Base-by-base conservation (phyloP, 2,329 filamentous ascomycete genomes). In the Colletotrichum chrysophilum region DNA sequence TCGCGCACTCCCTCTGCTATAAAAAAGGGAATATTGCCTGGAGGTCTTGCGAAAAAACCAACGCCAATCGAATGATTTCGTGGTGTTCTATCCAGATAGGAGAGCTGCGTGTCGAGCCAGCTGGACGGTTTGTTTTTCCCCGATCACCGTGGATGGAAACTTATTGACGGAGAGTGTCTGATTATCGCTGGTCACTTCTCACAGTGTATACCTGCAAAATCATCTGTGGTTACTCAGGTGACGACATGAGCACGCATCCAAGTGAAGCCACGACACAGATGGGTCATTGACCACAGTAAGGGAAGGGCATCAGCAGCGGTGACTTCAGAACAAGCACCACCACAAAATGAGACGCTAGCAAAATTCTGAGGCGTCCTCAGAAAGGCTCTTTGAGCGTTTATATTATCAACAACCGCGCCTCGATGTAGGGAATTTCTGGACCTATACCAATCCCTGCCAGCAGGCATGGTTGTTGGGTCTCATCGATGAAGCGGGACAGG, bases 371-470 rank as follows among this genome's bases (percentile, higher is more conserved):
- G 38, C 9, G 0, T 1, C 1, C 38, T 3, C 38, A 7, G 43
- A 52, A 13, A 52, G 43, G 6, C 43, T 21, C 43, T 0, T 21
- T 24, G 43, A 0, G n/a, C n/a, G 6, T 48, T n/a, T 21, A 13
- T 52, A 7, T 0, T 4, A 2, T 1, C 43, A 21, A 7, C 10
- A 0, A 52, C 1, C n/a, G 4, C 10, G n/a, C 6, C 43, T 52
- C 12, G 13, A 0, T 0, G 43, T 52, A 0, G 1, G 1, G 4
- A 21, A 52, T 21, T 21, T 13, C 43, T 0, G n/a, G n/a, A 12
- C 2, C 10, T 52, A 21, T 24, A 52, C 2, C 2, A 24, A 13
- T 13, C 7, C 2, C n/a, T 52, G 12, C 43, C 12, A 21, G n/a
- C 12, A 21, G n/a, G n/a, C 0, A 21, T 52, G 6, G n/a, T 21